Conservation (phyloP, 2,329 filamentous ascomycete species). For the Colletotrichum echinochloae region DNA sequence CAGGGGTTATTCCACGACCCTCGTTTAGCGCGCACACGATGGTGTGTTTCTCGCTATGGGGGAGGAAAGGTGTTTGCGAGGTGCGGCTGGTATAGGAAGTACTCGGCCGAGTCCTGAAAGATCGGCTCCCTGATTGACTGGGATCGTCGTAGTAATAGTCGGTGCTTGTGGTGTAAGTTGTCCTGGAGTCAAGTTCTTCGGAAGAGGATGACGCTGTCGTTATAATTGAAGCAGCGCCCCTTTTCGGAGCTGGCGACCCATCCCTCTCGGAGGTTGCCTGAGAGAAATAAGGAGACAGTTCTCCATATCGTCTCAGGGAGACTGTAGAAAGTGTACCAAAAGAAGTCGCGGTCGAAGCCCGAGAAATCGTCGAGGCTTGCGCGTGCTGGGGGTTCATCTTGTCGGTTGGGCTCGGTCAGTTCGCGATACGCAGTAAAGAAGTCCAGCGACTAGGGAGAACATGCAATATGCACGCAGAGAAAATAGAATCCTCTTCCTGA, state of each 20-base stretch:
- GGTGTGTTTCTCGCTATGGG: conserved; percentile 68
- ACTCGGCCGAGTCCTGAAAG: conserved; percentile 47
- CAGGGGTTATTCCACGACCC: conserved; percentile 86
- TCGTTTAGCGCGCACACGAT: conserved; percentile 92
- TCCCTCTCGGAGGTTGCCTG: conserved; percentile 42
- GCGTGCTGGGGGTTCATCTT: not conserved
- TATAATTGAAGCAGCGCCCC: not conserved
- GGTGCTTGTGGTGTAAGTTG: conserved; percentile 3
- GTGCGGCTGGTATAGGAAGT: conserved; percentile 57
- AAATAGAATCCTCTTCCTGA: rapidly evolving
- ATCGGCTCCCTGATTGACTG: not conserved
- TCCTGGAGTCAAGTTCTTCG: not conserved
- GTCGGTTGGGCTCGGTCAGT: not conserved
- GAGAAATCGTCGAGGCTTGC: not conserved
- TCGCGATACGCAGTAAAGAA: not conserved
- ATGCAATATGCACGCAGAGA: too few relatives aligned
- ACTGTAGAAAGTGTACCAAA: not conserved
- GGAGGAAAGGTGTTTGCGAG: conserved; percentile 58
- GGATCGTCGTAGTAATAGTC: not conserved
- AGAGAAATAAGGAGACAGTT: conserved; percentile 24
- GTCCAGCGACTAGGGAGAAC: not conserved
- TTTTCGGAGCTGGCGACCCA: not conserved
- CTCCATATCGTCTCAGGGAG: not conserved
- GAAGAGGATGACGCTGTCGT: conserved; percentile 7
- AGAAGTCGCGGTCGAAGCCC: not conserved